Conservation (phyloP, 164 flowering plant genomes). For the Stephania yunnanensis region DNA sequence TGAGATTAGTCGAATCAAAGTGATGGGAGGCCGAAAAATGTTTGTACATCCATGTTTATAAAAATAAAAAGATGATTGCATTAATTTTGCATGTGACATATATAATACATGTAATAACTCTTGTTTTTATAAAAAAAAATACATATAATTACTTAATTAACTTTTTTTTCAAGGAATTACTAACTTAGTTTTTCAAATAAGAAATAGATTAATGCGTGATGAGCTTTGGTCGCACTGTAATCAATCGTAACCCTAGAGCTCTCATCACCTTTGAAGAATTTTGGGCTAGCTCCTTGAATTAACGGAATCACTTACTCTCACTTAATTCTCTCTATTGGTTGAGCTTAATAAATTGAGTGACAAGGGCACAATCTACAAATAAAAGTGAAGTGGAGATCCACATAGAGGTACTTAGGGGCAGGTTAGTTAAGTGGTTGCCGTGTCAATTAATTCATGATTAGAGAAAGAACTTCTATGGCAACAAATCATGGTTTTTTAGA, state of each 20-base stretch:
- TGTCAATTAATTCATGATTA: constrained; percentile 10
- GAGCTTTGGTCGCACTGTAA: not conserved
- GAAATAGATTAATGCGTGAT: not conserved
- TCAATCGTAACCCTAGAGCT: not conserved
- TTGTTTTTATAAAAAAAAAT: too few relatives aligned
- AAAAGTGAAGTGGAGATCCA: constrained; percentile 6
- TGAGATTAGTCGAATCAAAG: too few relatives aligned
- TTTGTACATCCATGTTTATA: too few relatives aligned
- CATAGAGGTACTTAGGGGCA: not conserved
- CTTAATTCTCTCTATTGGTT: not conserved
- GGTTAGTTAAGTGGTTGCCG: constrained; percentile 15
- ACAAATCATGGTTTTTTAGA: constrained; percentile 7
- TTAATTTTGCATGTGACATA: not conserved
- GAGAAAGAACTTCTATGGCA: not conserved
- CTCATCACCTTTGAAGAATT: not conserved
- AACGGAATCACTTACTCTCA: not conserved
- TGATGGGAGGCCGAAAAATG: too few relatives aligned
- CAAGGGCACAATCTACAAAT: not conserved
- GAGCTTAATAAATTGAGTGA: not conserved
- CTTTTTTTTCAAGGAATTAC: too few relatives aligned
- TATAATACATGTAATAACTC: not conserved
- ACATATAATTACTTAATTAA: too few relatives aligned
- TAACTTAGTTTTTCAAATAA: not conserved
- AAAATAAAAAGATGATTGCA: not conserved
- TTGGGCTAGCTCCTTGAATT: not conserved